A percentile compares a stretch with the other conserved stretches of the same genome.
Conservation (phyloP, 1,139 yeast species). For the Yamadazyma blattariae region DNA sequence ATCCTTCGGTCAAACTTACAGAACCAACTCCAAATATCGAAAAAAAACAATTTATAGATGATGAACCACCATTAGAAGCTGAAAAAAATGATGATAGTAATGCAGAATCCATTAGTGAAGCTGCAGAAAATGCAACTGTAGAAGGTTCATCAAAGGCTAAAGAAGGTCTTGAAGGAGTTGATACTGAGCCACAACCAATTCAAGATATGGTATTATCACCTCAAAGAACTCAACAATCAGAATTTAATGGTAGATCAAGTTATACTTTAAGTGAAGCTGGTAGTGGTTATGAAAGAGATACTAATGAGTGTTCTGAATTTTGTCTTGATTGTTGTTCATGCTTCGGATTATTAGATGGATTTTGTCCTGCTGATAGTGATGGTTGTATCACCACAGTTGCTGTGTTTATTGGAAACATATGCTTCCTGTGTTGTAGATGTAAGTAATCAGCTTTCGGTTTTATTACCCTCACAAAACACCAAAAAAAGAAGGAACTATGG, state of each 20-base stretch:
- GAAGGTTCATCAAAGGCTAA: constrained; percentile 5
- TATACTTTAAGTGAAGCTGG: constrained; percentile 24
- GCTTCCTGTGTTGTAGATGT: constrained; percentile 36
- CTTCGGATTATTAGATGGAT: constrained; percentile 40
- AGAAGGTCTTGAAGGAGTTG: no score
- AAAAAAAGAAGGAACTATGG: no score
- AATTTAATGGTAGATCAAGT: constrained; percentile 13
- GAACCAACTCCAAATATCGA: constrained; percentile 13
- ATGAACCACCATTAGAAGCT: no score
- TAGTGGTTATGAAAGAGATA: constrained; percentile 34
- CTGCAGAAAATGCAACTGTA: not conserved
- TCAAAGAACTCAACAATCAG: constrained; percentile 4
- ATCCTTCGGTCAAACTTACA: constrained; percentile 10
- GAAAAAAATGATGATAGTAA: no score
- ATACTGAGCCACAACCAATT: constrained; percentile 15
- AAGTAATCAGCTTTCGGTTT: no score
- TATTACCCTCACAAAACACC: no score
- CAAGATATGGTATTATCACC: constrained; percentile 15
- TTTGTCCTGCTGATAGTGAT: constrained; percentile 43
- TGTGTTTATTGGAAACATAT: constrained; percentile 36
- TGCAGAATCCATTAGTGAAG: no score
- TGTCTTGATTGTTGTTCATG: constrained; percentile 38
- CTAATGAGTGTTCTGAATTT: constrained; percentile 44
- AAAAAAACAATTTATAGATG: constrained; percentile 6
- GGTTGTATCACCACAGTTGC: constrained; percentile 40